These are phyloP conservation scores for Nicotiana rustica DNA, from an alignment of 305 asterid species.

Conservation along the genomic window DNA sequence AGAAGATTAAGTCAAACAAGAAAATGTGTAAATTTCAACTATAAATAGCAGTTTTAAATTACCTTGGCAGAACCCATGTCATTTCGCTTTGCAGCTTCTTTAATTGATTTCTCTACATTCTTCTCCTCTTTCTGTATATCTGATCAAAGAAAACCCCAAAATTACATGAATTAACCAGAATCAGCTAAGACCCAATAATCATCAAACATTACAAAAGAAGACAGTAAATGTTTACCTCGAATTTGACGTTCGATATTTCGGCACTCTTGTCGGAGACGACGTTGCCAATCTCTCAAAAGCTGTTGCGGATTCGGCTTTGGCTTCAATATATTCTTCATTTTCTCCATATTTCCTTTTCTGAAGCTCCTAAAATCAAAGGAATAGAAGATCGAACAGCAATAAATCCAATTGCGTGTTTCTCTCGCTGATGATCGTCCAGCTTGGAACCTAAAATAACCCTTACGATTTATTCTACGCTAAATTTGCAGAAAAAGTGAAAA, in stretches of 20 bases:
- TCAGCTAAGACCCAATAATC: background rate
- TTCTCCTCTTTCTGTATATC: constrained; percentile 96
- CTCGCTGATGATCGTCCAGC: background rate
- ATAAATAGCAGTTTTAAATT: constrained; percentile 21
- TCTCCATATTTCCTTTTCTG: constrained; percentile 55
- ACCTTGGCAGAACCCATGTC: constrained; percentile 98
- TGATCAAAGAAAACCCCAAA: constrained; percentile 44
- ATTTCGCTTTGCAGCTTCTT: constrained; percentile 88
- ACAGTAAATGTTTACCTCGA: constrained; percentile 56
- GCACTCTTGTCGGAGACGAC: constrained; percentile 91
- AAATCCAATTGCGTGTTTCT: background rate
- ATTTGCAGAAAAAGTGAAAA: background rate
- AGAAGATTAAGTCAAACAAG: too few relatives aligned
- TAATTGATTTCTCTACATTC: constrained; percentile 87
- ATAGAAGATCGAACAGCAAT: background rate
- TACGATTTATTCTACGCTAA: background rate
- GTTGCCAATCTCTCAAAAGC: constrained; percentile 91
- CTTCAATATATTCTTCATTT: constrained; percentile 69
- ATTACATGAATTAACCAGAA: constrained; percentile 29
- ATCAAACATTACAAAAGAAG: background rate
- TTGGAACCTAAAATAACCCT: background rate
- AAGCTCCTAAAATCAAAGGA: background rate
- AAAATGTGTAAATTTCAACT: background rate
- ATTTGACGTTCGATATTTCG: constrained; percentile 92
- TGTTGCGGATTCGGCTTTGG: constrained; percentile 90